A percentile compares a stretch with the other conserved stretches of the same genome.
phyloP scores from a whole-genome alignment of 2,329 filamentous ascomycete species.

The Neurospora sp. region DNA sequence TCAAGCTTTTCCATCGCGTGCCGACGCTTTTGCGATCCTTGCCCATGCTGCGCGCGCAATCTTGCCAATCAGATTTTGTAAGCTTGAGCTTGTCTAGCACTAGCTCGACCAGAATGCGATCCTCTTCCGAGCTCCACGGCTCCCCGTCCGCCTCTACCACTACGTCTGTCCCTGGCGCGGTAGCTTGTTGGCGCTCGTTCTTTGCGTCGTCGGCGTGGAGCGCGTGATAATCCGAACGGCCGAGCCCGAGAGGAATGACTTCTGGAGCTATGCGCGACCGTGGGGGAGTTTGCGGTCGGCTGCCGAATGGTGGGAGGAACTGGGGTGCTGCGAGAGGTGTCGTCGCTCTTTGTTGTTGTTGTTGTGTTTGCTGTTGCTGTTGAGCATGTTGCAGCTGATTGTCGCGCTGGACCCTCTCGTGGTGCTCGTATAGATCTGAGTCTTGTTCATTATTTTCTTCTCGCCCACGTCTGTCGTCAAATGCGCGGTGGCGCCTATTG shows the following conservation, averaged over 20 bases:
- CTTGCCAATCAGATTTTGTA: conserved; percentile 56
- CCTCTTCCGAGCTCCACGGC: conserved; percentile 53
- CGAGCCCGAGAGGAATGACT: conserved; percentile 49
- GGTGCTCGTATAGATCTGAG: conserved; percentile 9
- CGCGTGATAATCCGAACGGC: conserved; percentile 47
- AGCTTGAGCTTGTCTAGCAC: conserved; percentile 58
- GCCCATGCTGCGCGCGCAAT: conserved; percentile 54
- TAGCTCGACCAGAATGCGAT: conserved; percentile 56
- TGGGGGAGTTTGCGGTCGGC: conserved; percentile 45
- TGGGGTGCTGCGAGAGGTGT: conserved; percentile 2
- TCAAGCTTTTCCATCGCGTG: conserved; percentile 53
- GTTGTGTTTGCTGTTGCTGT: conserved; percentile 13
- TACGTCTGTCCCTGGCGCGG: conserved; percentile 26
- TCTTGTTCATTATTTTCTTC: conserved; percentile 23
- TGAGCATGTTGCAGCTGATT: conserved; percentile 15
- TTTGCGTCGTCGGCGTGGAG: conserved; percentile 27
- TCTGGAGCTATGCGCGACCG: conserved; percentile 51
- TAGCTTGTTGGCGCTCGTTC: neutral
- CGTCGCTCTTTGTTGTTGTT: conserved; percentile 5
- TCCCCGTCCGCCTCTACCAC: conserved; percentile 36
- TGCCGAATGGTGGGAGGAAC: neutral
- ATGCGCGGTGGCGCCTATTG: conserved; percentile 35
- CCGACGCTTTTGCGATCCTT: conserved; percentile 48
- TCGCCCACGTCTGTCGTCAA: conserved; percentile 36
- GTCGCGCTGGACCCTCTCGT: conserved; percentile 9